Base-by-base conservation (phyloP, 768 basidiomycete species). In the Tricholoma sp. region DNA sequence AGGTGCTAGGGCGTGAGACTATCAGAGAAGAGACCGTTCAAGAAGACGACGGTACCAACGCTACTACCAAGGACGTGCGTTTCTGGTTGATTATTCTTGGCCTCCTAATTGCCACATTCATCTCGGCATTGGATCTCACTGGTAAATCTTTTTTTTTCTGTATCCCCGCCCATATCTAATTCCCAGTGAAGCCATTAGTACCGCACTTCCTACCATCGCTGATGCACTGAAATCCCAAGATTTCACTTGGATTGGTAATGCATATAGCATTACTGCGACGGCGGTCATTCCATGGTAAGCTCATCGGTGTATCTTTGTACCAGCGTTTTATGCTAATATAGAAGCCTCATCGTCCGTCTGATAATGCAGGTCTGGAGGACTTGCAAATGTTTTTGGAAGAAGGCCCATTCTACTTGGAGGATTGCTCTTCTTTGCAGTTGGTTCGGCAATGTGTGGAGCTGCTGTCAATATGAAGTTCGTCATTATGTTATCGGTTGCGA, bases 401-500 rank as follows among this genome's bases (percentile, higher is more conserved):
- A 64, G 63, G 4, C 71, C 72, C 5, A 60, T 70, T 13, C 58
- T 75, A 15, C 44, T 74, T 7, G 59, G 52, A 1, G 64, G 63
- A 32, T 59, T 75, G 28, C 24, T 64, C 1, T 53, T 69, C 29
- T 75, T 76, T 53, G 71, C 72, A 0, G 24, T 76, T 18, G 77
- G 78, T 0, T 71, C 69, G 10, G 75, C 72, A 0, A 20, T 79
- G 2, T 69, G 67, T 15, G 78, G 74, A 1, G 66, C 72, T 0
- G 73, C 76, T 0, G 61, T 71, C 42, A 72, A 54, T 49, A 76
- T 79, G 74, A 56, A 37, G 36, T 37, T 7, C 36, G 61, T 8
- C 71, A 72, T 69, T 58, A 75, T 1, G 76, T 79, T 45, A 73
- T 67, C 6, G 75, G 70, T 0, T 61, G 77, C n/a, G 64, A 65